phyloP scores from a whole-genome alignment of 2,329 filamentous ascomycete genomes.

The Talaromyces marneffei region DNA sequence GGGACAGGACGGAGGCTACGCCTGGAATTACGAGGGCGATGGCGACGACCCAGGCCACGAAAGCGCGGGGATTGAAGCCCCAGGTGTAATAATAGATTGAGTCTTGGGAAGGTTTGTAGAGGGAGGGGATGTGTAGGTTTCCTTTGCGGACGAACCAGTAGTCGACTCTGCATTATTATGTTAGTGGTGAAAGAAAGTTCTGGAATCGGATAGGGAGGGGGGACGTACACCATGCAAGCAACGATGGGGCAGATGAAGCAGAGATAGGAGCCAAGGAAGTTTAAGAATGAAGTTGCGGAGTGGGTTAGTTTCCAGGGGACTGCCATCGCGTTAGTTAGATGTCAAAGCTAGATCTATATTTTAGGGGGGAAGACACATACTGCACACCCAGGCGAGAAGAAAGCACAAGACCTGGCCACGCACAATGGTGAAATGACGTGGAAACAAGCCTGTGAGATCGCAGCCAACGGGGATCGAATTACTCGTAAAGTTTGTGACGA shows the following conservation, averaged over 20 bases:
- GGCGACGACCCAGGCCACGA: constrained; percentile 2
- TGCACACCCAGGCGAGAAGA: constrained; percentile 8
- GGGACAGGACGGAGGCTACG: neutral
- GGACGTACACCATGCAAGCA: constrained; percentile 7
- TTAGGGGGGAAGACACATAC: neutral
- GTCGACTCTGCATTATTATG: neutral
- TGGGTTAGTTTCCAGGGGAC: constrained; percentile 12
- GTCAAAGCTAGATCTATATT: neutral
- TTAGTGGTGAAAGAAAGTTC: neutral
- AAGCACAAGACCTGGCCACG: constrained; percentile 11
- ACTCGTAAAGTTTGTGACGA: constrained; percentile 10
- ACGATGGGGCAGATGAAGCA: constrained; percentile 13
- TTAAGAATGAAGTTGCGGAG: constrained; percentile 5
- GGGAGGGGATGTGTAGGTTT: constrained; percentile 8
- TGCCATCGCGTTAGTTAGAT: neutral
- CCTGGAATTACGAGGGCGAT: constrained; percentile 8
- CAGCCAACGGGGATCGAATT: constrained; percentile 10
- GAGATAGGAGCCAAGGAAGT: constrained; percentile 11
- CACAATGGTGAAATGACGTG: constrained; percentile 6
- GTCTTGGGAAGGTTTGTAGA: neutral
- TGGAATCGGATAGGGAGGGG: no score
- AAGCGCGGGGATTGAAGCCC: constrained; percentile 6
- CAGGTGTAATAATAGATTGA: constrained; percentile 4
- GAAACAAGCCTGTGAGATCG: constrained; percentile 10
- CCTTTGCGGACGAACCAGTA: constrained; percentile 10